Evolutionary conservation across 768 basidiomycete species (phyloP).

Genomic region (Kwoniella dendrophila): DNA sequence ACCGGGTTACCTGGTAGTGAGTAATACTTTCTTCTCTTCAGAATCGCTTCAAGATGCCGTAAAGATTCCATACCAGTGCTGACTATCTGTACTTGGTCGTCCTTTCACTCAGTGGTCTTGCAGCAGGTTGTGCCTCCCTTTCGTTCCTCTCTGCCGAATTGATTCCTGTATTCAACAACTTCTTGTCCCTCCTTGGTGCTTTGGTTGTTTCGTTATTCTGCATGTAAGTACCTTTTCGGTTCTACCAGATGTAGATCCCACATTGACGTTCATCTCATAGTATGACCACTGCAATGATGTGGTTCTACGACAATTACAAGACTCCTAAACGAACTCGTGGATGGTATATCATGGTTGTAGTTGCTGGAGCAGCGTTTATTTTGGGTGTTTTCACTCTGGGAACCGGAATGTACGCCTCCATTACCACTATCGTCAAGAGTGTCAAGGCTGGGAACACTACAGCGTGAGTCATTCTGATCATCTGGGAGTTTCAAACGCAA

Average conservation of each 20-base stretch:
- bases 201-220: constrained; percentile 40
- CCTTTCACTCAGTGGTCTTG: constrained; percentile 26
- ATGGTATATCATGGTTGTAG: not conserved
- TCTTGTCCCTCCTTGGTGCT: constrained; percentile 40
- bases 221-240: constrained; percentile 19
- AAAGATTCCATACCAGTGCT: too few species aligned
- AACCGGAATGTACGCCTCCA: not conserved
- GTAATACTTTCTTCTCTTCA: constrained; percentile 1
- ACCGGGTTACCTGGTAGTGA: constrained; percentile 40
- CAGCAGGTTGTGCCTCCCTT: constrained; percentile 31
- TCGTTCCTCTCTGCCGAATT: constrained; percentile 42
- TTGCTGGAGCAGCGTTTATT: not conserved
- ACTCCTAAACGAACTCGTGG: not conserved
- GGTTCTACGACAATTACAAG: not conserved
- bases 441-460: not conserved
- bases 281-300: not conserved
- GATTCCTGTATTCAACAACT: constrained; percentile 46
- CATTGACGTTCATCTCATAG: not conserved
- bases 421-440: not conserved
- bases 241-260: not conserved
- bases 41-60: not conserved
- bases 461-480: not conserved
- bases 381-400: not conserved
- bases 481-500: too few species aligned
- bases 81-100: too few species aligned